phyloP scores from a whole-genome alignment of 202 grass and related monocot genomes.

The Saccharum hybrid region DNA sequence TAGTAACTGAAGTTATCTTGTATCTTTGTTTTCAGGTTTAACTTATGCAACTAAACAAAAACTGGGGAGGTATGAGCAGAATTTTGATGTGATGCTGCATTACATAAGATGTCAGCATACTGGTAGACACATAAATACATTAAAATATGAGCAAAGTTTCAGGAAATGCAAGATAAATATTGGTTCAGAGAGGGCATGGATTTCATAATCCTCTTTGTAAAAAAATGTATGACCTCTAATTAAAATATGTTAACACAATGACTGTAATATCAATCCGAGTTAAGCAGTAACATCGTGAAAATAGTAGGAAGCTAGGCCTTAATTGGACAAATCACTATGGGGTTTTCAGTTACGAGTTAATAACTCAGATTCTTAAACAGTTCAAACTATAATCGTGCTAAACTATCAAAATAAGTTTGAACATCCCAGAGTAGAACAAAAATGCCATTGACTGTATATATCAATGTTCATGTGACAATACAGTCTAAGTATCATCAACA shows the following conservation, averaged over 20 bases:
- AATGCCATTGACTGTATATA: background rate
- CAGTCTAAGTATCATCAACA: background rate
- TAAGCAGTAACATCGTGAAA: conserved; percentile 23
- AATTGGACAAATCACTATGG: background rate
- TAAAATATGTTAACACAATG: conserved; percentile 1
- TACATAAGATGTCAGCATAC: conserved; percentile 6
- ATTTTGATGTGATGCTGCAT: background rate
- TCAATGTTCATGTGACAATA: conserved; percentile 23
- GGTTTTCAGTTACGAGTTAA: background rate
- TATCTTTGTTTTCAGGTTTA: conserved; percentile 1
- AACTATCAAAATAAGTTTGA: background rate
- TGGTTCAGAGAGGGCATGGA: background rate
- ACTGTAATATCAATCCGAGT: conserved; percentile 5
- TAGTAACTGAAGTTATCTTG: conserved; percentile 13
- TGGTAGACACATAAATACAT: background rate
- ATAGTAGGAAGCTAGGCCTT: background rate
- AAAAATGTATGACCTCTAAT: background rate
- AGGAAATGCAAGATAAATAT: conserved; percentile 2
- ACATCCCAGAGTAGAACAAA: conserved; percentile 12
- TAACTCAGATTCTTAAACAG: conserved; percentile 21
- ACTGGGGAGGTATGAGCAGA: background rate
- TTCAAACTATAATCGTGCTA: conserved; percentile 13
- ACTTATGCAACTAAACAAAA: conserved; percentile 26
- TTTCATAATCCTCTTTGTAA: conserved; percentile 6
- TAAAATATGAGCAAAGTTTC: conserved; percentile 13